Base-by-base conservation (phyloP, 2,329 filamentous ascomycete genomes). In the Biscogniauxia sp. region DNA sequence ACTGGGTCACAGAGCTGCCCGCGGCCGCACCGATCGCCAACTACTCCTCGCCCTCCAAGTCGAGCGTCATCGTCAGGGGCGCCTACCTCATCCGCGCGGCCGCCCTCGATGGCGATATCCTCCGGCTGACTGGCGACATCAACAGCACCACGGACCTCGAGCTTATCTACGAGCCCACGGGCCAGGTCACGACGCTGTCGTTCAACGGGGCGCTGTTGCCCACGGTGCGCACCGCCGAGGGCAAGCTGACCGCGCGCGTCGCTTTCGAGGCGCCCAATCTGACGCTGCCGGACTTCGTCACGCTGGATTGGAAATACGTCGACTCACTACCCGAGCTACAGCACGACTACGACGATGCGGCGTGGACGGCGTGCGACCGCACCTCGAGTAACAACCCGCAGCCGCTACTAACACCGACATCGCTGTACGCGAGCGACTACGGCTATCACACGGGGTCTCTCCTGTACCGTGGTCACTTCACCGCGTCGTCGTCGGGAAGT, bases 281-380 rank as follows among this genome's bases (percentile, higher is more conserved):
- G 49, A 68, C 37, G 1, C 55, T 92, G 0, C 88, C 89, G 0
- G 75, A 84, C 17, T 78, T 93, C 2, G 77, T 79, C 17, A 71
- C 76, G 0, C 72, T 91, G 13, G 74, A 82, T 1, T 94, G 91
- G 91, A 87, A 86, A 70, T 86, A 84, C 58, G 69, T 91, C 20
- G 85, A 94, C 72, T 85, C 84, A 0, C 82, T 95, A 0, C 91
- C 91, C 0, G 91, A 95, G 71, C 78, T 91, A 8, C 73, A 82
- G 54, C 63, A 78, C 0, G 74, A 74, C 2, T 94, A 93, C 68
- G 85, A 91, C 58, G 91, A 95, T 72, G 82, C 82, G 5, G 74
- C 75, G 4, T 95, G 92, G 91, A 80, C 80, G 0, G 66, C 70
- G 0, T 90, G 89, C 1, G 76, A 87, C 60, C 61, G 59, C 37